These are phyloP conservation scores for Alternaria angustiovoidea DNA, from an alignment of 2,329 filamentous ascomycete genomes.

Conservation along the genomic window DNA sequence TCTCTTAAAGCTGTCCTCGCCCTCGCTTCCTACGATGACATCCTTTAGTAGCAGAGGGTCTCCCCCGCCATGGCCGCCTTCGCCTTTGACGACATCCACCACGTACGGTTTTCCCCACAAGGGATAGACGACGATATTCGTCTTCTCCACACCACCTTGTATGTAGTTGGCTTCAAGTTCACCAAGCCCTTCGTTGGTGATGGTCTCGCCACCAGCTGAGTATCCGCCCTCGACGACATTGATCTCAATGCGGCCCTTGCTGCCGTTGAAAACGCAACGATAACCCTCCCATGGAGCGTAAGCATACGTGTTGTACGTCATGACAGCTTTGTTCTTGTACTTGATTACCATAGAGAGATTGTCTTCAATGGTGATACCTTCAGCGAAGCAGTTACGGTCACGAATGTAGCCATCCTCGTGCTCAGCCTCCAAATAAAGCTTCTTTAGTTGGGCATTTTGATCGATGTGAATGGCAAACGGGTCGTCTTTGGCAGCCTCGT, in stretches of 20 bases:
- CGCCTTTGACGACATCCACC: slow-evolving; percentile 61
- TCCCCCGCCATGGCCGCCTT: slow-evolving; percentile 68
- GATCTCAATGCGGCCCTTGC: slow-evolving; percentile 65
- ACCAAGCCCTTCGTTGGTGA: slow-evolving; percentile 10
- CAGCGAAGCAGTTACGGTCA: slow-evolving; percentile 69
- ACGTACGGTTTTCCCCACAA: slow-evolving; percentile 65
- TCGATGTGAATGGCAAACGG: slow-evolving; percentile 68
- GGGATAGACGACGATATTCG: slow-evolving; percentile 57
- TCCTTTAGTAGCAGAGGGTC: slow-evolving; percentile 66
- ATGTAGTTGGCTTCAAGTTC: slow-evolving; percentile 9
- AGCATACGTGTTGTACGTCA: slow-evolving; percentile 67
- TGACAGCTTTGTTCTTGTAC: slow-evolving; percentile 64
- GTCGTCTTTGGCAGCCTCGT: slow-evolving; percentile 60
- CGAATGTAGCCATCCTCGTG: slow-evolving; percentile 69
- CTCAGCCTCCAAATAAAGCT: slow-evolving; percentile 69
- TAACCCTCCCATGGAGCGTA: slow-evolving; percentile 71
- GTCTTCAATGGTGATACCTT: slow-evolving; percentile 71
- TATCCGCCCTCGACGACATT: slow-evolving; percentile 70
- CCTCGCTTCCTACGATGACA: slow-evolving; percentile 62
- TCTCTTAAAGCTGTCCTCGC: slow-evolving; percentile 58
- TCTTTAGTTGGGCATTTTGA: slow-evolving; percentile 62
- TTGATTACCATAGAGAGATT: slow-evolving; percentile 68
- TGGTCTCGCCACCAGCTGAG: slow-evolving; percentile 59
- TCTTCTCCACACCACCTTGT: slow-evolving; percentile 11
- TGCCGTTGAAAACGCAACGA: slow-evolving; percentile 66